Conservation (phyloP, 2,329 filamentous ascomycete species). For the Neofusicoccum sp. region DNA sequence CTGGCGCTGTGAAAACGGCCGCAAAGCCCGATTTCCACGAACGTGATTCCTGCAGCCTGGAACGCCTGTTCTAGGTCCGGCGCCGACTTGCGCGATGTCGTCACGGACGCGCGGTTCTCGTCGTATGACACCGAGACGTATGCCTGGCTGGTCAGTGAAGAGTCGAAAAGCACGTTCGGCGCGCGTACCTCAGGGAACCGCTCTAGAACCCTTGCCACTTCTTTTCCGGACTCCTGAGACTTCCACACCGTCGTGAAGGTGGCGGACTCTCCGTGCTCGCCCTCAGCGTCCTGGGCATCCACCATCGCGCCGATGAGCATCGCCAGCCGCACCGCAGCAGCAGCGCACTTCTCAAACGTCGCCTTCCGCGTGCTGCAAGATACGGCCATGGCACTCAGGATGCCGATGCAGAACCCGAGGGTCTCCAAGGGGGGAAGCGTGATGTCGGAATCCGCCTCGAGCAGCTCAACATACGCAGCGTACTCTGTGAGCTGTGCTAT, state of each 20-base stretch:
- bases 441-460: no score
- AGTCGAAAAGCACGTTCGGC: not conserved
- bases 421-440: conserved; percentile 33
- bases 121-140: not conserved
- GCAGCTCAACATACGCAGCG: conserved; percentile 26
- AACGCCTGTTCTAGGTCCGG: not conserved
- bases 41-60: not conserved
- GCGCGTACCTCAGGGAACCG: not conserved
- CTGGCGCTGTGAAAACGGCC: not conserved
- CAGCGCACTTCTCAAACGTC: conserved; percentile 10
- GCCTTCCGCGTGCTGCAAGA: not conserved
- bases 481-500: conserved; percentile 44
- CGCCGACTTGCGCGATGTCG: not conserved
- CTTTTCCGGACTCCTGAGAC: not conserved
- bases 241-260: conserved; percentile 7
- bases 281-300: conserved; percentile 7
- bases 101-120: not conserved
- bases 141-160: not conserved
- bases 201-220: not conserved
- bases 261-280: not conserved
- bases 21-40: not conserved
- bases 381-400: conserved; percentile 20
- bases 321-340: conserved; percentile 17
- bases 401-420: conserved; percentile 31
- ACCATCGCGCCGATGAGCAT: conserved; percentile 20